A percentile compares a stretch with the other conserved stretches of the same genome.
These are phyloP conservation scores for Taiozyma sp. DNA, from an alignment of 1,139 yeast genomes.

Conservation along the genomic window DNA sequence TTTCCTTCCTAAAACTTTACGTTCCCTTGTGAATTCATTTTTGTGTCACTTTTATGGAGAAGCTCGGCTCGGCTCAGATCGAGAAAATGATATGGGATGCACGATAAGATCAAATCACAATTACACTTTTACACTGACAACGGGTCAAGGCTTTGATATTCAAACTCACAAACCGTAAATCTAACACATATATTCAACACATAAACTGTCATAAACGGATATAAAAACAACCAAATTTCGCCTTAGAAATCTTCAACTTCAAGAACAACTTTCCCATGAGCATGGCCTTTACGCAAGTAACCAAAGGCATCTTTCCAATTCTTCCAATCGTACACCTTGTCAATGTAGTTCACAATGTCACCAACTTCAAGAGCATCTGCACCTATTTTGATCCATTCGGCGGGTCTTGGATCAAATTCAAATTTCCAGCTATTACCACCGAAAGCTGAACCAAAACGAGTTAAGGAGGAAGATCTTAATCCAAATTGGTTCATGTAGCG, in stretches of 20 bases:
- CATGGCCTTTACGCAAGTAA: conserved; percentile 41
- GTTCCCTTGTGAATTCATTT: background rate
- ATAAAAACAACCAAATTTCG: background rate
- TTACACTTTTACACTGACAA: too few relatives aligned
- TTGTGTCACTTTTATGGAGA: background rate
- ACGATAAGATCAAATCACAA: too few relatives aligned
- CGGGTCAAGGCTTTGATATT: too few relatives aligned
- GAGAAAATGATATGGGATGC: too few relatives aligned
- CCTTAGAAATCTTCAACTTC: conserved; percentile 31
- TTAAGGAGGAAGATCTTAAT: conserved; percentile 34
- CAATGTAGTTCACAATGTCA: conserved; percentile 40
- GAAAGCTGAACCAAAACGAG: conserved; percentile 29
- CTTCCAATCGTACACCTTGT: conserved; percentile 47
- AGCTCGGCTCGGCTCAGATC: background rate
- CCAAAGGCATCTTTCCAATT: conserved; percentile 49
- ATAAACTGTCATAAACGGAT: background rate
- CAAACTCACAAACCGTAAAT: too few relatives aligned
- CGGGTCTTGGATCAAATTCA: conserved; percentile 27
- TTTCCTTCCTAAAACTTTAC: too few relatives aligned
- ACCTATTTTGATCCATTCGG: conserved; percentile 30
- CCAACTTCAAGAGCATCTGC: conserved; percentile 39
- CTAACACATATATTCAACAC: too few relatives aligned
- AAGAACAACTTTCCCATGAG: conserved; percentile 62
- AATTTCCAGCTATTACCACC: conserved; percentile 30
- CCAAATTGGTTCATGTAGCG: conserved; percentile 30